Conservation (phyloP, 805 yeast genomes). For the Yueomyces sp. region DNA sequence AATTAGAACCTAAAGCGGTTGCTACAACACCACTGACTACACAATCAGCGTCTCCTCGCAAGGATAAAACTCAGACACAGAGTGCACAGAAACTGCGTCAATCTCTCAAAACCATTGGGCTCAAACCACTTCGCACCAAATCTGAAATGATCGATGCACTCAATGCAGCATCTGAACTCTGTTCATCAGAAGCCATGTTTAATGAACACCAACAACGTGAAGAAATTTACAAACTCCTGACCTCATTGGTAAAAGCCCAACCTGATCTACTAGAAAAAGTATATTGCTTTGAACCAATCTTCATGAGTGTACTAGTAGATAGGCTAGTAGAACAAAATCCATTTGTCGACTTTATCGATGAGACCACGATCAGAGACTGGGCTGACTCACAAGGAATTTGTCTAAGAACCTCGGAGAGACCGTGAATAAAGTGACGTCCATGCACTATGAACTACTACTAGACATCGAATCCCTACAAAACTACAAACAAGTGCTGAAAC, state of each 20-base stretch:
- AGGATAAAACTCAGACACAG: constrained; percentile 7
- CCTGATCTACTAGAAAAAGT: constrained; percentile 16
- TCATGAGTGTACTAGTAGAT: constrained; percentile 9
- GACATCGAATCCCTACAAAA: too few species aligned
- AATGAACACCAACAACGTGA: constrained; percentile 5
- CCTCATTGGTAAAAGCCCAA: constrained; percentile 8
- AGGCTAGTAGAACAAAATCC: constrained; percentile 12
- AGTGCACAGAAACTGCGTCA: constrained; percentile 16
- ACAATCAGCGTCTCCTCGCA: neutral
- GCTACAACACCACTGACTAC: neutral
- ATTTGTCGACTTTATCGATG: constrained; percentile 18
- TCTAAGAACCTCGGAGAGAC: constrained; percentile 2
- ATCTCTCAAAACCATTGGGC: constrained; percentile 13
- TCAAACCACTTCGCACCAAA: constrained; percentile 19
- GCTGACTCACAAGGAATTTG: constrained; percentile 23
- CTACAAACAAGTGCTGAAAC: too few species aligned
- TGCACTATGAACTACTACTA: too few species aligned
- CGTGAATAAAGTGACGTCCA: too few species aligned
- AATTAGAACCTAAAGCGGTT: too few species aligned
- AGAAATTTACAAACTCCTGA: constrained; percentile 13
- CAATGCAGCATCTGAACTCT: constrained; percentile 15
- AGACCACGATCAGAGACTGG: constrained; percentile 19
- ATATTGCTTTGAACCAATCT: constrained; percentile 19
- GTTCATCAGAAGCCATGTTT: constrained; percentile 5
- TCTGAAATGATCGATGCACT: constrained; percentile 17